phyloP scores from a whole-genome alignment of 2,329 filamentous ascomycete species.

The Penicillium fuscoglaucum region DNA sequence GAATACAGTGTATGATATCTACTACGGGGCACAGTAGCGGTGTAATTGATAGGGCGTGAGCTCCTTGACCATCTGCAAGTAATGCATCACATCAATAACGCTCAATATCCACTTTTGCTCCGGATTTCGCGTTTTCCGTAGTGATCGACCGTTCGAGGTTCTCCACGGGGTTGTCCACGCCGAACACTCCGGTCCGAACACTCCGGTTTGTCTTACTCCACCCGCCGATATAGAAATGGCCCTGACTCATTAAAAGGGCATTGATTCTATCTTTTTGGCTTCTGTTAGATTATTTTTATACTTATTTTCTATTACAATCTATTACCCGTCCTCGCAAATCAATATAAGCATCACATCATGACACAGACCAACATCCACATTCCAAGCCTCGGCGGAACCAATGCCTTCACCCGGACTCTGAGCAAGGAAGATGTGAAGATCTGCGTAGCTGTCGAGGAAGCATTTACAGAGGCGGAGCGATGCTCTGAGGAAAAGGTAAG shows the following conservation, averaged over 20 bases:
- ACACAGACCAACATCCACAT: conserved; percentile 5
- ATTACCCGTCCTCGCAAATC: no score
- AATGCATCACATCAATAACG: not conserved
- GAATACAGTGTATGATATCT: no score
- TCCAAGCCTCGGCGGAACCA: conserved; percentile 4
- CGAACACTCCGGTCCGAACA: conserved; percentile 13
- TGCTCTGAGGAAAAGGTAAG: conserved; percentile 23
- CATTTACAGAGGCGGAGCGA: conserved; percentile 17
- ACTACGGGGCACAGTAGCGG: not conserved
- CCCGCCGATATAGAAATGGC: not conserved
- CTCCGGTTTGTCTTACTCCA: conserved; percentile 4
- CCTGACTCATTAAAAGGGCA: conserved; percentile 6
- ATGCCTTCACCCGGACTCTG: conserved; percentile 14
- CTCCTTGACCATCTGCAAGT: not conserved
- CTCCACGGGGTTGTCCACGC: not conserved
- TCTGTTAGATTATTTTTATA: not conserved
- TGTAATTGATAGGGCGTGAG: not conserved
- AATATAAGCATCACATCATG: not conserved
- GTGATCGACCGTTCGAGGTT: not conserved
- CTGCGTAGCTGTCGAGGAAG: conserved; percentile 15
- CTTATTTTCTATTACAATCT: not conserved
- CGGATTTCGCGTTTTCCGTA: not conserved
- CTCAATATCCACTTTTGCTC: not conserved
- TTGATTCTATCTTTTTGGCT: not conserved
- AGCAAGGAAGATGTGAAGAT: conserved; percentile 14